Conservation (phyloP, 2,329 filamentous ascomycete species). For the Trichoderma guizhouense region DNA sequence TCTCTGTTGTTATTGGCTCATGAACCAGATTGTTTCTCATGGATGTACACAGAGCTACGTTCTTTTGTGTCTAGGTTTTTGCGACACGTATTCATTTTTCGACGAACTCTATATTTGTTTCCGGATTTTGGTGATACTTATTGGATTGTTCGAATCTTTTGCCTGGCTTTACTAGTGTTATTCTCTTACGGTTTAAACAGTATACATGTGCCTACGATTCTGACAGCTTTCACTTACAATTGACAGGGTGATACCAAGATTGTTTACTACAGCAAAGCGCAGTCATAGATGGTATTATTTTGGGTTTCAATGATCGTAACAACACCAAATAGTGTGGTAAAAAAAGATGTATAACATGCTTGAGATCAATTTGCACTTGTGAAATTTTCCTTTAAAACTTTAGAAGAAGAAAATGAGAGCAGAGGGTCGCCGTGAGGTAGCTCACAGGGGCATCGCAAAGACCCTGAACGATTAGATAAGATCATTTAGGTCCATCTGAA, state of each 20-base stretch:
- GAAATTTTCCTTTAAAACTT: background rate
- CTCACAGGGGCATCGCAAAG: background rate
- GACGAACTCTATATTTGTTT: background rate
- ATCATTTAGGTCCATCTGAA: background rate
- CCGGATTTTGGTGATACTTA: background rate
- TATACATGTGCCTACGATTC: background rate
- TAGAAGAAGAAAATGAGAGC: background rate
- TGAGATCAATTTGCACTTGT: accelerated
- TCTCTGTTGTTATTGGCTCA: background rate
- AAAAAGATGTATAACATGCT: background rate
- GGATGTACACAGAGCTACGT: background rate
- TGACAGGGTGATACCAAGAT: background rate
- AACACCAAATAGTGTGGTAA: background rate
- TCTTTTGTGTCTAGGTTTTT: background rate
- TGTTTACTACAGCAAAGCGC: background rate
- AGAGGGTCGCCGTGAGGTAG: background rate
- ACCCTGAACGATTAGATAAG: constrained; percentile 15
- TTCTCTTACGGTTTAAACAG: background rate
- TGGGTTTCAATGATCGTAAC: too few relatives aligned
- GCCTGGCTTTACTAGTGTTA: background rate
- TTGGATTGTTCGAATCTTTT: background rate
- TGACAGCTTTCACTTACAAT: background rate
- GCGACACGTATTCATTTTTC: background rate
- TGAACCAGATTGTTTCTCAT: background rate
- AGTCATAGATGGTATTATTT: background rate